Base-by-base conservation (phyloP, 1,139 yeast genomes). In the Geotrichum klebahnii region DNA sequence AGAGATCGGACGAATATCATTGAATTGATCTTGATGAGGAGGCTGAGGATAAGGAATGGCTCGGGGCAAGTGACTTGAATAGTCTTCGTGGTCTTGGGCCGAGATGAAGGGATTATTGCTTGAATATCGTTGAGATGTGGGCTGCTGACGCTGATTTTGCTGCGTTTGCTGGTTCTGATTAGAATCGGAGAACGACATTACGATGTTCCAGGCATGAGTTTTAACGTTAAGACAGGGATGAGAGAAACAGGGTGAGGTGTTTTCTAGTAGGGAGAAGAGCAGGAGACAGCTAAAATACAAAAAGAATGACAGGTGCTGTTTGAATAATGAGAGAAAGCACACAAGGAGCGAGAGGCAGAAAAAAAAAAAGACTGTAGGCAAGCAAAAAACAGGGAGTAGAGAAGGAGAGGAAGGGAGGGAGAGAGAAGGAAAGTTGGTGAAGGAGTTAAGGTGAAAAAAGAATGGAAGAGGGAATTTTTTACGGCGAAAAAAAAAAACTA, bases 1-100 rank as follows among this genome's bases (percentile, higher is more conserved):
- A 2, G 61, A 56, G 6, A 59, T 38, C 1, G 61, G 60, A 12
- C 61, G 55, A 22, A 57, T 58, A 5, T 52, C 55, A 14, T 31
- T 17, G 16, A 19, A 35, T 34, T 10, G 36, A 31, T 23, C 10
- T 22, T 45, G 6, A 10, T 10, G 44, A 19, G 33, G 44, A 28
- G 50, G 31, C 10, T 19, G 44, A 12, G 37, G 38, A 19, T n/a
- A 32, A 12, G 44, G 48, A 32, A 31, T 45, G 10, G 45, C 39
- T 17, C 19, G 36, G 2, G 38, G 39, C 2, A 43, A 23, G 16
- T 14, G 32, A 3, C 9, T 43, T 17, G 50, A 40, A 19, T 16
- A 33, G 36, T 28, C 44, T 14, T 26, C 19, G 32, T 5, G 16
- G 24, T 38, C 33, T 37, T 37, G 33, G 3, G n/a, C 22, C 20